Evolutionary conservation across 106 monocot species (phyloP).

Genomic region (Dendrobium officinale): DNA sequence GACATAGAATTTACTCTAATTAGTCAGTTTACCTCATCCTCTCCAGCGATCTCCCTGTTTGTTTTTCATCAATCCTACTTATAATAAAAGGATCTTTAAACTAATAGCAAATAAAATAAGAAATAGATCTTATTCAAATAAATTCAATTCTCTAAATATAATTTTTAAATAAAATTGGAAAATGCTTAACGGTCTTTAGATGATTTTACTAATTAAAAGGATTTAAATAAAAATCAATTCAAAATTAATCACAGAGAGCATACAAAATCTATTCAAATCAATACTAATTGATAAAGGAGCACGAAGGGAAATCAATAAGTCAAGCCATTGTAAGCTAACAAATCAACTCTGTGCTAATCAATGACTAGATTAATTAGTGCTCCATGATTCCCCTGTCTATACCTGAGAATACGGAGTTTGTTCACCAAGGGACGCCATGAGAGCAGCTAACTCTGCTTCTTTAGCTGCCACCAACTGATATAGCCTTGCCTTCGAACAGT

Average conservation of each 20-base stretch:
- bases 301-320: not conserved
- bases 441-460: constrained; percentile 77
- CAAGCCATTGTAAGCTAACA: not conserved
- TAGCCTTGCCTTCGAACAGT: constrained; percentile 38
- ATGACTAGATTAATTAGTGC: not conserved
- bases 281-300: not conserved
- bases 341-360: not conserved
- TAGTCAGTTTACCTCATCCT: no score
- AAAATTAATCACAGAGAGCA: not conserved
- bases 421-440: constrained; percentile 71
- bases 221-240: not conserved
- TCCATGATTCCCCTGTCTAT: constrained; percentile 4
- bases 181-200: not conserved
- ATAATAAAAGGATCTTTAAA: no score
- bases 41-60: no score
- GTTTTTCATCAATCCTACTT: no score
- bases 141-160: no score
- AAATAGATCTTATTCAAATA: no score
- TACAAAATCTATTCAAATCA: not conserved
- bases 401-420: constrained; percentile 48
- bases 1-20: no score
- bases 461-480: constrained; percentile 66
- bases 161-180: no score
- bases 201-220: not conserved
- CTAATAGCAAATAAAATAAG: no score